Conservation (phyloP, 73 alveolate genomes). For the Paramecium pentaurelia region DNA sequence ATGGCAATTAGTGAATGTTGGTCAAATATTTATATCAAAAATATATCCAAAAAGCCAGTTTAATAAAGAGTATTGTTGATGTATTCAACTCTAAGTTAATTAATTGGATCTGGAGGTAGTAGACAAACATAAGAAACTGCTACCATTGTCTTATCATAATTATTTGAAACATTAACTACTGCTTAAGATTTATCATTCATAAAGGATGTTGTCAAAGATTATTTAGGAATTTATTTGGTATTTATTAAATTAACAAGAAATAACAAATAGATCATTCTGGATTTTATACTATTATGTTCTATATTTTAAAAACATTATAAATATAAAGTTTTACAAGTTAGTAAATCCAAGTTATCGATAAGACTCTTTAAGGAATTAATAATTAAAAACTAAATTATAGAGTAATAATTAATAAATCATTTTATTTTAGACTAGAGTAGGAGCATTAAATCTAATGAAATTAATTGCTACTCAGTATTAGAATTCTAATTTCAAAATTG, state of each 20-base stretch:
- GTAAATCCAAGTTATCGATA: not conserved
- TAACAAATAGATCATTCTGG: constrained; percentile 27
- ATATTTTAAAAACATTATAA: not conserved
- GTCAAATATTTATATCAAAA: not conserved
- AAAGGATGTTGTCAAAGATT: constrained; percentile 2
- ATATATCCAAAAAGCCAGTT: not conserved
- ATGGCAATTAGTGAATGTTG: constrained; percentile 32
- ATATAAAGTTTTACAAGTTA: not conserved
- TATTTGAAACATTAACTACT: not conserved
- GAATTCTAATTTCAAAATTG: constrained; percentile 25
- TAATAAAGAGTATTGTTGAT: not conserved
- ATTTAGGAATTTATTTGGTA: not conserved
- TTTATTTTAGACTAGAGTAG: constrained; percentile 11
- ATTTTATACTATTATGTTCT: not conserved
- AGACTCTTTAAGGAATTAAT: not conserved
- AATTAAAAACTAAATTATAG: constrained; percentile 1
- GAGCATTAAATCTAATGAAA: constrained; percentile 22
- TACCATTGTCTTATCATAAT: not conserved
- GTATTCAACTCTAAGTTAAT: not conserved
- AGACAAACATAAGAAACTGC: constrained; percentile 30
- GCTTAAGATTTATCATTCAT: not conserved
- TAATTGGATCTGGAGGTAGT: constrained; percentile 8
- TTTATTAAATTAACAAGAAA: not conserved
- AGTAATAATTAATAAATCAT: not conserved
- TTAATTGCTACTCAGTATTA: not conserved